A percentile compares a stretch with the other conserved stretches of the same genome.
Conservation (phyloP, 306 rosid species). For the Phaseolus lunatus region DNA sequence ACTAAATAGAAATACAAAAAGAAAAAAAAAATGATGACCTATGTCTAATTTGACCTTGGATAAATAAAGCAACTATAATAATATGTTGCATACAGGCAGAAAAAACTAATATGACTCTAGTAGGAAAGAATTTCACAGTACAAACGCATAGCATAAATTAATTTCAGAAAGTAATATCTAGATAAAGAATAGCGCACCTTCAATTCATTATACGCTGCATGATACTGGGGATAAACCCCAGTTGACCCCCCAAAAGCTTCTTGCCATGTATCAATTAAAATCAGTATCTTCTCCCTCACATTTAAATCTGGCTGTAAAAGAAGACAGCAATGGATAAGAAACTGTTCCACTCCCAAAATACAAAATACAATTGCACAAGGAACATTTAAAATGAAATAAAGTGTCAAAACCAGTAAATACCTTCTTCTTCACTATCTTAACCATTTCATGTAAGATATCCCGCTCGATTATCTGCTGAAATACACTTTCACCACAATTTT, state of each 20-base stretch:
- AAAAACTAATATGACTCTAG: background rate
- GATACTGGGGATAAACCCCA: slow-evolving; percentile 86
- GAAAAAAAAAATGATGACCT: slow-evolving; percentile 8
- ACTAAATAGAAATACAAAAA: slow-evolving; percentile 29
- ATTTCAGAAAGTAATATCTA: slow-evolving; percentile 26
- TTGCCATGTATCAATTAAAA: slow-evolving; percentile 93
- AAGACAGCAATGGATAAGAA: slow-evolving; percentile 40
- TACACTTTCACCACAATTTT: slow-evolving; percentile 91
- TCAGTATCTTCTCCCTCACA: slow-evolving; percentile 92
- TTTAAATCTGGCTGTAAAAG: slow-evolving; percentile 82
- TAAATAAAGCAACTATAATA: slow-evolving; percentile 25
- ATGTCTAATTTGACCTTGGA: slow-evolving; percentile 28
- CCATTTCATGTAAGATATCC: slow-evolving; percentile 94
- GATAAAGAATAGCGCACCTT: slow-evolving; percentile 58
- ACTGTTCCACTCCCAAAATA: slow-evolving; percentile 31
- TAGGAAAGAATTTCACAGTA: slow-evolving; percentile 17
- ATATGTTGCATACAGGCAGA: slow-evolving; percentile 22
- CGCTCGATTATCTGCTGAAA: slow-evolving; percentile 88
- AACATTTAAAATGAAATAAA: slow-evolving; percentile 39
- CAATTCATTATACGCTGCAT: slow-evolving; percentile 86
- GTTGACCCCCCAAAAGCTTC: slow-evolving; percentile 89
- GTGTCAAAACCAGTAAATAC: slow-evolving; percentile 50
- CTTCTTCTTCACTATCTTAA: slow-evolving; percentile 97
- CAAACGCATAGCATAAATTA: slow-evolving; percentile 17
- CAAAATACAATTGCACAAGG: slow-evolving; percentile 14